phyloP scores from a whole-genome alignment of 768 basidiomycete species.

The Amanita muscaria region DNA sequence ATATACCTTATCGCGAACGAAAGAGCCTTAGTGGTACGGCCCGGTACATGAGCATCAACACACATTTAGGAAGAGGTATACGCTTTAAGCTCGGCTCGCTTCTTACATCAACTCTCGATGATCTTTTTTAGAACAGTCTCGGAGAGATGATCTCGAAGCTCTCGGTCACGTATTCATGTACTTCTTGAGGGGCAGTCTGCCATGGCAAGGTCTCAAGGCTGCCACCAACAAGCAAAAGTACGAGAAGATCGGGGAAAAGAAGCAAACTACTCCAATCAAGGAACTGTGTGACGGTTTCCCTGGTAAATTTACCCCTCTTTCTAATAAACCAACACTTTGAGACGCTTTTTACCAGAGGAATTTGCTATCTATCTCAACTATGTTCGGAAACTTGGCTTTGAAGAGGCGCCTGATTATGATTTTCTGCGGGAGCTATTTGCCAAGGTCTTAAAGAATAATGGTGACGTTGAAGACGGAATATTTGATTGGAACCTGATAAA shows the following conservation, averaged over 20 bases:
- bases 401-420: conserved; percentile 98
- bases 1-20: conserved; percentile 97
- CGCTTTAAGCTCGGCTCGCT: conserved; percentile 10
- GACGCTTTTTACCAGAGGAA: conserved; percentile 56
- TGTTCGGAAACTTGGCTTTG: conserved; percentile 97
- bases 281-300: conserved; percentile 95
- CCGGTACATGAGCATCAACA: conserved; percentile 99
- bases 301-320: conserved; percentile 36
- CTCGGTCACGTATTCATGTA: conserved; percentile 99
- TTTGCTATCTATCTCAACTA: conserved; percentile 99
- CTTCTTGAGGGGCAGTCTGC: conserved; percentile 91
- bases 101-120: conserved; percentile 1
- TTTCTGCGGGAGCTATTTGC: conserved; percentile 92
- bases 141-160: conserved; percentile 97
- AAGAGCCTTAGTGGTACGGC: conserved; percentile 97
- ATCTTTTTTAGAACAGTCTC: conserved; percentile 60
- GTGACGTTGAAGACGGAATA: conserved; percentile 85
- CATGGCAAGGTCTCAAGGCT: conserved; percentile 99
- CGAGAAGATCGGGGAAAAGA: conserved; percentile 99
- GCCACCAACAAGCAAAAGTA: conserved; percentile 99
- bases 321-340: neutral
- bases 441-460: conserved; percentile 87
- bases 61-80: conserved; percentile 91
- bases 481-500: conserved; percentile 97
- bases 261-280: conserved; percentile 95